Conservation (phyloP, 2,329 filamentous ascomycete genomes). For the Phialophora expanda region DNA sequence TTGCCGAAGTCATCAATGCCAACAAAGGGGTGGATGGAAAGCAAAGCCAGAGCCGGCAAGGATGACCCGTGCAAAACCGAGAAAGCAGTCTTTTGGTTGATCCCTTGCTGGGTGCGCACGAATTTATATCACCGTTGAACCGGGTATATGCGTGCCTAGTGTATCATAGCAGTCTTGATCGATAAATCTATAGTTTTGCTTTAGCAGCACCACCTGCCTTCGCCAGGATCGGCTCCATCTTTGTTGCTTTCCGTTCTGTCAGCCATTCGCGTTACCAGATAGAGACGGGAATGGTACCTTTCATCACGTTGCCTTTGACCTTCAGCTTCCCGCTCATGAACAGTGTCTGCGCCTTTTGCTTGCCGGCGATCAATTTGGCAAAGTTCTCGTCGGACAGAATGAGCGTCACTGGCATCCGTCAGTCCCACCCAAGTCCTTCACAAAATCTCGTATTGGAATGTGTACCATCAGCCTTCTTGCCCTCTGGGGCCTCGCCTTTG, state of each 20-base stretch:
- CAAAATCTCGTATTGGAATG: constrained; percentile 40
- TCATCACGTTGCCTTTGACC: constrained; percentile 98
- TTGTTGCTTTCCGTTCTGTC: constrained; percentile 63
- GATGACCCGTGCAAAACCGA: not conserved
- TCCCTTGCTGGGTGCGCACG: too few species aligned
- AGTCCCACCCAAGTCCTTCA: not conserved
- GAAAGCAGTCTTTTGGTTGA: too few species aligned
- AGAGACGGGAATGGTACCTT: constrained; percentile 52
- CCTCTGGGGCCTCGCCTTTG: constrained; percentile 70
- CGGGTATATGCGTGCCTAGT: not conserved
- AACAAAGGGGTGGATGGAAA: constrained; percentile 44
- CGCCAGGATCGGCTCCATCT: constrained; percentile 90
- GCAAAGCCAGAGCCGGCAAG: not conserved
- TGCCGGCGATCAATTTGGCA: constrained; percentile 77
- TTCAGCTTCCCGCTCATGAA: constrained; percentile 99
- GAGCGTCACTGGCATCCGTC: constrained; percentile 72
- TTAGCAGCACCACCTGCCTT: constrained; percentile 74
- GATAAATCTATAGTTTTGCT: constrained; percentile 61
- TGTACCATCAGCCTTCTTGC: constrained; percentile 80
- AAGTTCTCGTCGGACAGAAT: constrained; percentile 86
- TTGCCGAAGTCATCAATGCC: constrained; percentile 50
- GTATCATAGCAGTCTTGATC: constrained; percentile 13
- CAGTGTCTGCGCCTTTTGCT: constrained; percentile 90
- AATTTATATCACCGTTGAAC: not conserved
- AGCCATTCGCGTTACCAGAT: not conserved